These are phyloP conservation scores for Xerocomellus dryophilus DNA, from an alignment of 768 basidiomycete species.

Conservation along the genomic window DNA sequence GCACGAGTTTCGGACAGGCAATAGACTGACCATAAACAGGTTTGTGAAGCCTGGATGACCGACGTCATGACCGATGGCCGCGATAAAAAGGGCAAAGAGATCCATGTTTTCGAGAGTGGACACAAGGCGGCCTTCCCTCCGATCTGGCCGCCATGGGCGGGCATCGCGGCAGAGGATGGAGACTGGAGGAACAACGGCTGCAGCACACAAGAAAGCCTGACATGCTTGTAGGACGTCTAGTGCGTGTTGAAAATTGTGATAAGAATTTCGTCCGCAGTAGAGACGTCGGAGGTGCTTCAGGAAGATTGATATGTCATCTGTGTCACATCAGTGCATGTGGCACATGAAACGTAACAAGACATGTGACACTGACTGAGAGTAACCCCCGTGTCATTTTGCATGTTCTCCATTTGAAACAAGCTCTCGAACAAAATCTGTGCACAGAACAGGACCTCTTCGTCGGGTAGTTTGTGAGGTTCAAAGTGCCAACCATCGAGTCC, in stretches of 20 bases:
- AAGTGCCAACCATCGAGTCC: conserved; percentile 83
- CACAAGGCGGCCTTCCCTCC: conserved; percentile 34
- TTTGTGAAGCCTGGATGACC: conserved; percentile 96
- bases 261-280: conserved; percentile 88
- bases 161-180: conserved; percentile 48
- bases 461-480: conserved; percentile 78
- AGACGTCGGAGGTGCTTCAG: conserved; percentile 86
- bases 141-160: conserved; percentile 38
- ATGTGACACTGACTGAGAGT: conserved; percentile 50
- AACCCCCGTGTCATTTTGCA: conserved; percentile 56
- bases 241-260: conserved; percentile 98
- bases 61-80: conserved; percentile 96
- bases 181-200: conserved; percentile 78
- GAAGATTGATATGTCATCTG: conserved; percentile 75
- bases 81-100: conserved; percentile 80
- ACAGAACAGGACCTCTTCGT: conserved; percentile 79
- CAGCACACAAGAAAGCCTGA: conserved; percentile 77
- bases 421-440: conserved; percentile 85
- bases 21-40: conserved; percentile 76
- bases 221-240: conserved; percentile 93
- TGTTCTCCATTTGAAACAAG: conserved; percentile 74
- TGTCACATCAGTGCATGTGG: conserved; percentile 13
- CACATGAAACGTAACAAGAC: conserved; percentile 19
- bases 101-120: conserved; percentile 60
- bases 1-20: neutral